Evolutionary conservation across 768 basidiomycete genomes (phyloP), one percentile per base, ranked within the genome.

Genomic region (Nidularia sp.): DNA sequence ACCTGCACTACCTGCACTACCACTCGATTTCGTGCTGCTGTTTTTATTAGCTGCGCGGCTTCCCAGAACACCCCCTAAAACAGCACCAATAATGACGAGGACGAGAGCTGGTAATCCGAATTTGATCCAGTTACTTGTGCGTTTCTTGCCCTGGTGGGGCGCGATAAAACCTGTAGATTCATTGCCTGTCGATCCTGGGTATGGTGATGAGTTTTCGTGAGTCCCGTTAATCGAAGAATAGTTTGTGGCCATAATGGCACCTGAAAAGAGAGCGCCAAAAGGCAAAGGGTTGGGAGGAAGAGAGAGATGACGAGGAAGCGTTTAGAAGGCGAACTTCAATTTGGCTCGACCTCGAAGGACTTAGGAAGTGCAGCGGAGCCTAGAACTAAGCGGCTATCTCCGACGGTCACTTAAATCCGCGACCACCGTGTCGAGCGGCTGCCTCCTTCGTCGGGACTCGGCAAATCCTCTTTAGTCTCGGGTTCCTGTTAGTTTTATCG

Each of bases 61-160:
- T 39, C 89, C 94, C 29, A 98, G 58, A 44, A 98, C 81, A 57
- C 87, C 93, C 34, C 89, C 95, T 25, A 90, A 70, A 22, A 91
- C 79, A 43, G 82, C 88, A 39, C 73, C 89, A 46, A 74, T 70
- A 55, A 89, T 79, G 55, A 88, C 76, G 25, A 86, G 64, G 55
- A 90, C 64, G 25, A 76, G 73, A 48, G 88, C 65, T 12, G 89
- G 90, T 18, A 90, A 61, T 57, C 86, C 90, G 50, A 87, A 72
- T 69, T 87, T 90, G 57, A 91, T 69, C 89, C 86, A 93, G 51
- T 78, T 81, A 71, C 81, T 88, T 48, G 67, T 63, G 41, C 76
- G 70, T 57, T 76, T 83, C 77, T 80, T 85, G 46, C 57, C 59
- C 18, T 36, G 73, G 64, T 53, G 61, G 54, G 86, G 85, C 29